phyloP scores from a whole-genome alignment of 495 filamentous ascomycete genomes.

The Amphirosellinia nigrospora region DNA sequence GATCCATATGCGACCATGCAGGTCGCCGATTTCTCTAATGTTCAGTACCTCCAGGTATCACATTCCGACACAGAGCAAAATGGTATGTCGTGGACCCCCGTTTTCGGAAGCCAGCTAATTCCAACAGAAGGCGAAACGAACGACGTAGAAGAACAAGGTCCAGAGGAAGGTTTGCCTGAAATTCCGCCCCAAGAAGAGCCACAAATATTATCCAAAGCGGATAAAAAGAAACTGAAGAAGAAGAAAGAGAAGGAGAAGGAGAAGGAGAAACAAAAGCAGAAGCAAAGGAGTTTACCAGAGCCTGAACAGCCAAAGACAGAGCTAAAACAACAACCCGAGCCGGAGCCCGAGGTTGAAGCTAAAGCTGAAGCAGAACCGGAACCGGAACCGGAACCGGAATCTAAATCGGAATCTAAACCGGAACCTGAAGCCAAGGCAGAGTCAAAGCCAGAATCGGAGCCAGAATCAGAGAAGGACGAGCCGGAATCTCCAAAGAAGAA shows the following conservation, averaged over 20 bases:
- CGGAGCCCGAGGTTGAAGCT: neutral
- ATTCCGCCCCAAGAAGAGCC: neutral
- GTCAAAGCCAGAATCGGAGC: neutral
- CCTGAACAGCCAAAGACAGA: conserved; percentile 18
- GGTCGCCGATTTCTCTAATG: conserved; percentile 47
- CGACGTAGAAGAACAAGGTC: conserved; percentile 24
- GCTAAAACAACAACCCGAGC: neutral
- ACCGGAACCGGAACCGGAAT: neutral
- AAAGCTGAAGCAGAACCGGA: neutral
- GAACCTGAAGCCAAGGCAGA: neutral
- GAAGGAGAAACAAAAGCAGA: neutral
- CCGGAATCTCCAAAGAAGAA: neutral
- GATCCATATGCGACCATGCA: conserved; percentile 44
- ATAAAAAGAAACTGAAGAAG: conserved; percentile 32
- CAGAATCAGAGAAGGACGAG: conserved; percentile 3
- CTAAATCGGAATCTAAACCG: neutral
- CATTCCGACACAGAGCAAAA: conserved; percentile 42
- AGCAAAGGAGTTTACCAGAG: neutral
- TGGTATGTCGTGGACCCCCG: conserved; percentile 30
- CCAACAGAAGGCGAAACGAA: conserved; percentile 26
- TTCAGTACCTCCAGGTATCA: conserved; percentile 43
- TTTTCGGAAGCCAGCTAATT: conserved; percentile 12
- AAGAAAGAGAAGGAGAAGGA: neutral
- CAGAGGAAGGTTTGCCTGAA: conserved; percentile 27
- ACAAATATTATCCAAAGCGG: conserved; percentile 17